Evolutionary conservation across 768 basidiomycete genomes (phyloP), one percentile per base, ranked within the genome.

Genomic region (Jaapia argillacea): DNA sequence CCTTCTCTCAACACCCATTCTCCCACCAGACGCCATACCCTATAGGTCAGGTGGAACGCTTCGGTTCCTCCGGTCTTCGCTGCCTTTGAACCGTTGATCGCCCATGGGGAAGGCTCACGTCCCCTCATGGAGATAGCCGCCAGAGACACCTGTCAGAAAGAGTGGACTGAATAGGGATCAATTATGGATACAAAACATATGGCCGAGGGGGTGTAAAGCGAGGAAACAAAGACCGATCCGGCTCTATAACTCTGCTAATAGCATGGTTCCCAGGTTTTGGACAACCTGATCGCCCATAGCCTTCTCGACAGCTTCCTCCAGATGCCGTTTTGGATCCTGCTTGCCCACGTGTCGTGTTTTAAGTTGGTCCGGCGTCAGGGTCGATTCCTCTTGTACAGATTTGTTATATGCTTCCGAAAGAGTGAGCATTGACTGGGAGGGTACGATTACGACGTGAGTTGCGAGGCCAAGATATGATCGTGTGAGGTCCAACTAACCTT

Each of bases 261-360:
- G 71, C 81, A 94, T 94, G 52, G 91, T 94, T 31, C 88, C 93
- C 49, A 97, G 64, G 58, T 86, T 93, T 67, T 96, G 93, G 35
- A 92, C 85, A 42, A 97, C 91, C 62, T 97, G 93, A 62, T 96
- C 84, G 2, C 91, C 92, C 82, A 99, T 97, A 1, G 93, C 92
- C 63, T 86, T 90, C 67, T 98, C 96, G 4, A 97, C 96, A 23
- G 88, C 86, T 64, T 97, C 96, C 55, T 94, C 92, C 50, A 99
- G 62, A 69, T 99, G 96, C 52, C 96, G 79, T 67, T 99, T 99
- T 25, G 96, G 96, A 65, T 97, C 93, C 54, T 93, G 88, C 62
- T 94, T 96, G 45, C 93, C 93, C 53, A 97, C 91, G 63, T 96
- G 93, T 52, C 96, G 80, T 40, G 93, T 97, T 69, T 96, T 96